Evolutionary conservation across 306 rosid species (phyloP).

Genomic region (Chamaecrista fasciculata): DNA sequence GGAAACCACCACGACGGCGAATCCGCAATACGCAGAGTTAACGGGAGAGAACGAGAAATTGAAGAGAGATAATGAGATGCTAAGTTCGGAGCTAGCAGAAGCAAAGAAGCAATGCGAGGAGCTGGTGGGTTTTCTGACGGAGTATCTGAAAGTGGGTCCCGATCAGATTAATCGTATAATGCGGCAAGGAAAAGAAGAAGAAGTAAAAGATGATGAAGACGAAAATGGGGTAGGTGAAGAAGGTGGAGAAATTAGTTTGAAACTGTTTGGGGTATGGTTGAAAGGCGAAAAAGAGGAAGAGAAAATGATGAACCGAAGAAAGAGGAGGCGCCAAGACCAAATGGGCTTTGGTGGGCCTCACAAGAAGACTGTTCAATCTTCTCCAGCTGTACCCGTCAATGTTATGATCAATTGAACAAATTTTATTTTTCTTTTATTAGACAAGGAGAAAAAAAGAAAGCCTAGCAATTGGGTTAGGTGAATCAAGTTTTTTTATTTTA

Average conservation of each 20-base stretch:
- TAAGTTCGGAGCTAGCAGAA: slow-evolving; percentile 56
- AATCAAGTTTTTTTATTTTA: too few species aligned
- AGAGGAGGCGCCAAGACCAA: slow-evolving; percentile 49
- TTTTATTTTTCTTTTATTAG: too few species aligned
- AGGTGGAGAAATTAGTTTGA: slow-evolving; percentile 44
- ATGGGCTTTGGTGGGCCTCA: slow-evolving; percentile 26
- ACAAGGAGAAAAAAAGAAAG: too few species aligned
- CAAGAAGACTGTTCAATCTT: slow-evolving; percentile 35
- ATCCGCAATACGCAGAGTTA: slow-evolving; percentile 35
- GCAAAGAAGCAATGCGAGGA: slow-evolving; percentile 67
- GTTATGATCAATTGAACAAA: slow-evolving; percentile 28
- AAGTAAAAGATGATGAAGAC: neutral
- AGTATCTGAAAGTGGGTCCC: slow-evolving; percentile 51
- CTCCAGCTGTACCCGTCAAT: slow-evolving; percentile 20
- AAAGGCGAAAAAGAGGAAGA: slow-evolving; percentile 37
- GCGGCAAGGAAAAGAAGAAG: slow-evolving; percentile 42
- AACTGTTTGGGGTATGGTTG: slow-evolving; percentile 90
- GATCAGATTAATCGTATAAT: slow-evolving; percentile 57
- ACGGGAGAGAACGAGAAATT: slow-evolving; percentile 64
- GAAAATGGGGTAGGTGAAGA: slow-evolving; percentile 38
- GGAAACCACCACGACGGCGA: slow-evolving; percentile 36
- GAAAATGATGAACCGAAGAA: slow-evolving; percentile 19
- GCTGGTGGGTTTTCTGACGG: slow-evolving; percentile 48
- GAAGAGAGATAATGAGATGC: slow-evolving; percentile 61
- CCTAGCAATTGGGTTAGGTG: too few species aligned